Percentiles rank a stretch among this genome's conserved stretches.
These are phyloP conservation scores for Letharia lupina DNA, from an alignment of 495 filamentous ascomycete species.

Conservation along the genomic window DNA sequence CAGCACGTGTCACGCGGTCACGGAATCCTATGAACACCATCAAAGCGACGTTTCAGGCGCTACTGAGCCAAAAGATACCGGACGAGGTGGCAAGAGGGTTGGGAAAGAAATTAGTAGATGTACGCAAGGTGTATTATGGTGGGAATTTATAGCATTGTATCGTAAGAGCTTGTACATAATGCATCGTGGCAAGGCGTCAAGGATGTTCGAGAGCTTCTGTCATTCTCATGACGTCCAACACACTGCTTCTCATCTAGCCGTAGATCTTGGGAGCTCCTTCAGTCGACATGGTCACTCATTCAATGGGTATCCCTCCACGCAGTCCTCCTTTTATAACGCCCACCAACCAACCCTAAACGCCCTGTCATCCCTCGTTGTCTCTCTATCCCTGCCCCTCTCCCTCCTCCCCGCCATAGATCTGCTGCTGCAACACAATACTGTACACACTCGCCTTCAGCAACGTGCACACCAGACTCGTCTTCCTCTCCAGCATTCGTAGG, in stretches of 20 bases:
- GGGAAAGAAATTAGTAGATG: slow-evolving; percentile 91
- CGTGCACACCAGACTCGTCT: slow-evolving; percentile 90
- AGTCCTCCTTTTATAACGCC: neutral
- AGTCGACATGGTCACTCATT: neutral
- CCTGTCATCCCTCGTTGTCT: neutral
- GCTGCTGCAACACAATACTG: slow-evolving; percentile 94
- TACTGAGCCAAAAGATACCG: slow-evolving; percentile 73
- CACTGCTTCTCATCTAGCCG: neutral
- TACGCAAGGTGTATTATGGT: slow-evolving; percentile 94
- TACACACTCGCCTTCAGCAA: slow-evolving; percentile 96
- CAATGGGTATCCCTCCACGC: slow-evolving; percentile 8
- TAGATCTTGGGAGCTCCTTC: neutral
- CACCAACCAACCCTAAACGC: neutral
- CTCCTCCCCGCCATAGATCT: slow-evolving; percentile 52
- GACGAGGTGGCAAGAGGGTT: slow-evolving; percentile 79
- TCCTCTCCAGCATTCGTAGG: slow-evolving; percentile 80
- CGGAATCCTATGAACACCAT: slow-evolving; percentile 95
- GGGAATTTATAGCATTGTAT: slow-evolving; percentile 44
- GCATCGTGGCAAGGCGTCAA: slow-evolving; percentile 3
- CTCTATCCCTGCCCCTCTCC: slow-evolving; percentile 25
- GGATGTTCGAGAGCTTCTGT: neutral
- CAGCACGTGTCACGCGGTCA: slow-evolving; percentile 66
- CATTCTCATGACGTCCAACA: neutral
- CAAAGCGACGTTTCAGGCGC: slow-evolving; percentile 77
- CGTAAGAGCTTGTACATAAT: slow-evolving; percentile 6